A percentile compares a stretch with the other conserved stretches of the same genome.
phyloP scores from a whole-genome alignment of 2,329 filamentous ascomycete genomes.

The Hymenoscyphus albidus region DNA sequence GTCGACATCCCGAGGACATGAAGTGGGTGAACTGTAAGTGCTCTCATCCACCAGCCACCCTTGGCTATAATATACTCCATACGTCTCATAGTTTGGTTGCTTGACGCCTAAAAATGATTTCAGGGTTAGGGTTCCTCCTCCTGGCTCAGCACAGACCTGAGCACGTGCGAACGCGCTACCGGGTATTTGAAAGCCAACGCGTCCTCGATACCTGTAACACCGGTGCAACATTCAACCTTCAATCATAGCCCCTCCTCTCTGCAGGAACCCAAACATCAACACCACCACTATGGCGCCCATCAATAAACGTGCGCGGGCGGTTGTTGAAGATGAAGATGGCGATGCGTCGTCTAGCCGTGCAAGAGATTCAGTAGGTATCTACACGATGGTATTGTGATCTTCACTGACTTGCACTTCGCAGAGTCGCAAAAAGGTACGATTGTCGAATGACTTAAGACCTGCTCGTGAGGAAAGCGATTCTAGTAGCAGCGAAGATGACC shows the following conservation, averaged over 20 bases:
- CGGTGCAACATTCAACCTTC: too few species aligned
- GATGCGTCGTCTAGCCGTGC: slow-evolving; percentile 30
- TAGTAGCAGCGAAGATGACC: slow-evolving; percentile 28
- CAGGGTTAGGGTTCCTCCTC: too few species aligned
- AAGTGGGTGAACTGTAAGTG: too few species aligned
- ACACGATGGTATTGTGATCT: neutral
- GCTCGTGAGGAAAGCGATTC: slow-evolving; percentile 21
- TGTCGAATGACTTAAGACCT: slow-evolving; percentile 26
- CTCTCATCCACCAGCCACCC: too few species aligned
- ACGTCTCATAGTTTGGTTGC: too few species aligned
- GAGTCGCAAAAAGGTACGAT: slow-evolving; percentile 42
- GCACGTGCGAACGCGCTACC: too few species aligned
- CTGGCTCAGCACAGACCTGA: too few species aligned
- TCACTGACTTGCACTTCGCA: slow-evolving; percentile 4
- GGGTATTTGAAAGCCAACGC: neutral
- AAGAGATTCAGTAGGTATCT: slow-evolving; percentile 32
- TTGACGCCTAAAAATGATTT: too few species aligned
- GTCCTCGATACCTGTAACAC: neutral
- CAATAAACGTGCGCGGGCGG: slow-evolving; percentile 38
- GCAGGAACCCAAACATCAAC: neutral
- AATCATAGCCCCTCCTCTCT: neutral
- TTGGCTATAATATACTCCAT: too few species aligned
- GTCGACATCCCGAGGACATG: too few species aligned
- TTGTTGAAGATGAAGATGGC: slow-evolving; percentile 20
- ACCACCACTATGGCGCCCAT: slow-evolving; percentile 37